Base-by-base conservation (phyloP, 345 rosid genomes). In the Syzygium oleosum region DNA sequence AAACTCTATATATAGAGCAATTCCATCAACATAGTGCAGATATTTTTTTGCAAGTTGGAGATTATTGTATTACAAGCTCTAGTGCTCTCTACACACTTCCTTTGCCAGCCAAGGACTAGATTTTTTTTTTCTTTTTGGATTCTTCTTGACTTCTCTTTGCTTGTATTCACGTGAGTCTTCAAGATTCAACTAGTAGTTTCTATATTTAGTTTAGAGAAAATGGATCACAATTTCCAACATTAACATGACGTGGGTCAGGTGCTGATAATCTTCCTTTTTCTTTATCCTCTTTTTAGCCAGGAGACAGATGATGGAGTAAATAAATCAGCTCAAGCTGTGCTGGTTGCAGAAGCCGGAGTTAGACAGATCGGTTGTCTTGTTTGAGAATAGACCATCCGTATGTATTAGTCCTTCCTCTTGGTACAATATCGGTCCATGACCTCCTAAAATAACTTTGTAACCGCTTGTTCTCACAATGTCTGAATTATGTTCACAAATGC, bases 301-400 rank as follows among this genome's bases (percentile, higher is more conserved):
- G 99, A 95, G 87, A 94, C 96, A 89, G 85, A 93, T 68, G 97
- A 96, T 86, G 99, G 99, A 68, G 92, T 96, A 87, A 93, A 93
- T 86, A 96, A 96, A 93, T 96, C 99, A 86, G 94, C 99, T 84
- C 91, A 96, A 94, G 97, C 91, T 78, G 95, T 96, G 85, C 95
- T 94, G 89, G 97, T 96, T 85, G 99, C 98, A 7, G 96, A 95
- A 91, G 97, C 96, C 84, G 98, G 98, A 88, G 93, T 94, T 84
- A 89, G 90, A 55, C 95, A 93, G 90, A 94, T 98, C 38, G 98
- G 98, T 88, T 43, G 96, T 14, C 87, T 89, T 87, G 98, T 99
- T 88, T 97, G 89, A 68, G 90, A 93, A 5, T 97, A 93, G 89
- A 94, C 99, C 13, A 87, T 94, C 52, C 91, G 99, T 98, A 91